Base-by-base conservation (phyloP, 2,329 filamentous ascomycete genomes). In the Aspergillus pseudotamarii region DNA sequence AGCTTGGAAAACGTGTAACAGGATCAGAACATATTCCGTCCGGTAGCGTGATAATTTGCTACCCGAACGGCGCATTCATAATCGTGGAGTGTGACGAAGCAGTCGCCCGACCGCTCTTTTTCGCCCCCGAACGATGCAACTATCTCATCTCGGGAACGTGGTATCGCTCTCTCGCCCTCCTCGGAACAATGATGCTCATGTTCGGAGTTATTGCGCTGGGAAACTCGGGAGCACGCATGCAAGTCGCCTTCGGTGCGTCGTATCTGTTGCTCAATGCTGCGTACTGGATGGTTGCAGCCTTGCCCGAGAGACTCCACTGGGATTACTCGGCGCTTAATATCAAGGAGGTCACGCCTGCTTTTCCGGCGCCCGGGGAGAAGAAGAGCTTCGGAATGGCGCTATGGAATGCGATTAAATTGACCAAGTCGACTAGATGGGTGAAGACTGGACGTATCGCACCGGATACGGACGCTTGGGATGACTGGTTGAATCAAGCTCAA, bases 21-120 rank as follows among this genome's bases (percentile, higher is more conserved):
- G 81, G 73, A 11, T 79, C 81, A 51, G 72, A 79, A 32, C 4
- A 36, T 38, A 82, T 86, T 0, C 86, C 86, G 2, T 68, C 69
- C 2, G 86, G 86, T 3, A 86, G 89, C 66, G 82, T 89, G n/a
- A 81, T 88, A 45, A 86, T 89, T 59, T 82, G 84, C 48, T 88
- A 86, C 1, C 82, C 85, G 12, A 84, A 86, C 69, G 86, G 86
- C 1, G 85, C 84, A 2, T 88, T 89, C 67, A 71, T 89, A 2
- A 76, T 88, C 12, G 76, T 89, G 19, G 78, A 79, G 59, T 88
- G 86, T 69, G 81, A 82, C 10, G 86, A 89, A 71, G 83, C 86
- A 45, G 83, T 88, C 2, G 84, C 86, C 1, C 81, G 87, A n/a
- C 86, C 89, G 70, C 80, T 89, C 0, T 89, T 88, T 73, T 83